A percentile compares a stretch with the other conserved stretches of the same genome.
phyloP scores from a whole-genome alignment of 1,139 yeast species.

The Candida buenavistaensis region DNA sequence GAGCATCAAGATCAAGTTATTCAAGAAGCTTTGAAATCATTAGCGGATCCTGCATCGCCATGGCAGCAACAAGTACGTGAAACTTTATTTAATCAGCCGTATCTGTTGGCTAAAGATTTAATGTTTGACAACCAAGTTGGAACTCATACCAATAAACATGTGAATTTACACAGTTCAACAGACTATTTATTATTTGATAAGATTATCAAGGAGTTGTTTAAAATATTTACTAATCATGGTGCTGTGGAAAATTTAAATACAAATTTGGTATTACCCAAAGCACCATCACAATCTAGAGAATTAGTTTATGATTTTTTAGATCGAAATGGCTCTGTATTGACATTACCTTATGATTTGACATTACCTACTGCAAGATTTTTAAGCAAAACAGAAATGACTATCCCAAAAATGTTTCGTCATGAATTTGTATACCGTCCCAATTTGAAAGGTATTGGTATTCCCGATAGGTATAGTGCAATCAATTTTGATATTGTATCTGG shows the following conservation, averaged over 20 bases:
- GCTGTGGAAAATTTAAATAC: constrained; percentile 70
- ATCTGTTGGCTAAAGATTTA: constrained; percentile 77
- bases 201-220: constrained; percentile 56
- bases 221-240: constrained; percentile 76
- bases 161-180: constrained; percentile 21
- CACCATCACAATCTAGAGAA: constrained; percentile 65
- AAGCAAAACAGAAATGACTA: constrained; percentile 57
- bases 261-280: constrained; percentile 69
- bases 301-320: constrained; percentile 80
- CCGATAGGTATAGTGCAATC: constrained; percentile 75
- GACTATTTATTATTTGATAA: constrained; percentile 49
- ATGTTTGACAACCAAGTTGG: constrained; percentile 55
- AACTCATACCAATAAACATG: constrained; percentile 13
- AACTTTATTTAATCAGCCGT: constrained; percentile 79
- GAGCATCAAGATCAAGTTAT: constrained; percentile 89
- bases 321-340: constrained; percentile 80
- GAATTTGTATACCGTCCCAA: constrained; percentile 81
- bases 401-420: constrained; percentile 68
- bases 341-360: constrained; percentile 84
- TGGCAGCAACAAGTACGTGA: constrained; percentile 93
- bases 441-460: constrained; percentile 54
- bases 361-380: constrained; percentile 84
- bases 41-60: constrained; percentile 88
- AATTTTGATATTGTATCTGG: constrained; percentile 79
- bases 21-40: constrained; percentile 79